Evolutionary conservation across 257 asterid species (phyloP).

Genomic region (Solanum bukasovii): DNA sequence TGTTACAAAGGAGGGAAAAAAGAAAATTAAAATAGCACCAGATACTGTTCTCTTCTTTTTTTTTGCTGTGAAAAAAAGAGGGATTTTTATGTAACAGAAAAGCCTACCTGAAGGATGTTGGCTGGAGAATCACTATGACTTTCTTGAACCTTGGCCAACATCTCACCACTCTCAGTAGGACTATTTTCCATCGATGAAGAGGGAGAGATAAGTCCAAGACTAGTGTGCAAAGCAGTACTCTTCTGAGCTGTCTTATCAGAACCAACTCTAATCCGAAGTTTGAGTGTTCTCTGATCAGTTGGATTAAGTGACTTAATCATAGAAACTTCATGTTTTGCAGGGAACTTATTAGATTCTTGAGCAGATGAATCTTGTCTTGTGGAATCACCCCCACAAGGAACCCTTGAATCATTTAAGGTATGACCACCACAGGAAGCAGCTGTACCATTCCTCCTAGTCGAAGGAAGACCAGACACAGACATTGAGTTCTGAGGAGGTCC

Average conservation of each 20-base stretch:
- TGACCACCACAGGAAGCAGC: slow-evolving; percentile 17
- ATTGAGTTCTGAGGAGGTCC: slow-evolving; percentile 29
- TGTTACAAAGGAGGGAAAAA: slow-evolving; percentile 18
- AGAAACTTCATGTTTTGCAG: slow-evolving; percentile 29
- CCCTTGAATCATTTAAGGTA: slow-evolving; percentile 22
- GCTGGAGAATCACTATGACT: slow-evolving; percentile 38
- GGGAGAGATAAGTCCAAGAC: slow-evolving; percentile 80
- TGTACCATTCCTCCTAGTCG: slow-evolving; percentile 26
- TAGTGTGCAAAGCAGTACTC: slow-evolving; percentile 55
- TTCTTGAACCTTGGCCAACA: slow-evolving; percentile 27
- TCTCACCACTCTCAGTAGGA: slow-evolving; percentile 51
- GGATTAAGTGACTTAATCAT: slow-evolving; percentile 26
- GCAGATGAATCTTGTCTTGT: slow-evolving; percentile 30
- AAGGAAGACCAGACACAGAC: slow-evolving; percentile 18
- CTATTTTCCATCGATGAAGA: slow-evolving; percentile 70
- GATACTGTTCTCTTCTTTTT: not conserved
- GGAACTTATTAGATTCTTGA: slow-evolving; percentile 31
- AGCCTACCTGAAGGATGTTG: slow-evolving; percentile 51
- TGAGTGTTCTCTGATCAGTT: slow-evolving; percentile 41
- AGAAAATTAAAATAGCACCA: slow-evolving; percentile 9
- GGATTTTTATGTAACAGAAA: not conserved
- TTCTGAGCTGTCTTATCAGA: slow-evolving; percentile 45
- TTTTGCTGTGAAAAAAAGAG: not conserved
- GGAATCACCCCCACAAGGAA: slow-evolving; percentile 24
- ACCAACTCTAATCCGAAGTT: slow-evolving; percentile 69